Evolutionary conservation across 345 rosid species (phyloP).

Genomic region (Turritis glabra): DNA sequence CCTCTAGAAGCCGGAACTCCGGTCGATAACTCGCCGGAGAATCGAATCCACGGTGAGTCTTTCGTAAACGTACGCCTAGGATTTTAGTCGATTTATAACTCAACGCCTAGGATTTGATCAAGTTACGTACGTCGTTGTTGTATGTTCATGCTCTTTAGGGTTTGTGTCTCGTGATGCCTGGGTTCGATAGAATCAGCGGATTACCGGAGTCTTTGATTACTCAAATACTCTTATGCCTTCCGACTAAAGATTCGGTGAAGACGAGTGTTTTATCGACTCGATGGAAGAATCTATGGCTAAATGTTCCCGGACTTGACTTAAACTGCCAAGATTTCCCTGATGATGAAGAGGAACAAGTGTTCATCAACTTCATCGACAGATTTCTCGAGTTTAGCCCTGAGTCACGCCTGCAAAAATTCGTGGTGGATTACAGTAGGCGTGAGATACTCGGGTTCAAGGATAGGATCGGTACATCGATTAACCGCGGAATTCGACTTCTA

Average conservation of each 20-base stretch:
- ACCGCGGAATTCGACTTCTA: neutral
- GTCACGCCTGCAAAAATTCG: neutral
- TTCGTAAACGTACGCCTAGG: neutral
- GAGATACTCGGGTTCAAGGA: neutral
- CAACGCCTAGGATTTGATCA: neutral
- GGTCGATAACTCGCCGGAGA: neutral
- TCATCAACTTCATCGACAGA: neutral
- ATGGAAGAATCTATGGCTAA: conserved; percentile 16
- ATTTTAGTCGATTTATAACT: no score
- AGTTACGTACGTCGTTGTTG: neutral
- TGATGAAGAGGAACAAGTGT: neutral
- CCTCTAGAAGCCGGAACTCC: neutral
- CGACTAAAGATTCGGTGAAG: conserved; percentile 18
- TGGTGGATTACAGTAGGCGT: neutral
- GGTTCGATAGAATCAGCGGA: neutral
- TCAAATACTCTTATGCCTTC: conserved; percentile 3
- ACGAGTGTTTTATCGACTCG: conserved; percentile 14
- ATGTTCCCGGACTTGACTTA: conserved; percentile 12
- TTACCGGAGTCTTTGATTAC: conserved; percentile 13
- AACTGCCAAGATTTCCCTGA: neutral
- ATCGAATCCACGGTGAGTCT: neutral
- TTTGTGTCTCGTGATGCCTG: neutral
- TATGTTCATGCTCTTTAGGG: neutral
- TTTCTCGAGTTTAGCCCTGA: neutral
- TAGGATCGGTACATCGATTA: neutral